Evolutionary conservation across 2,329 filamentous ascomycete genomes (phyloP), one percentile per base, ranked within the genome.

Genomic region (Ascomycota sp.): DNA sequence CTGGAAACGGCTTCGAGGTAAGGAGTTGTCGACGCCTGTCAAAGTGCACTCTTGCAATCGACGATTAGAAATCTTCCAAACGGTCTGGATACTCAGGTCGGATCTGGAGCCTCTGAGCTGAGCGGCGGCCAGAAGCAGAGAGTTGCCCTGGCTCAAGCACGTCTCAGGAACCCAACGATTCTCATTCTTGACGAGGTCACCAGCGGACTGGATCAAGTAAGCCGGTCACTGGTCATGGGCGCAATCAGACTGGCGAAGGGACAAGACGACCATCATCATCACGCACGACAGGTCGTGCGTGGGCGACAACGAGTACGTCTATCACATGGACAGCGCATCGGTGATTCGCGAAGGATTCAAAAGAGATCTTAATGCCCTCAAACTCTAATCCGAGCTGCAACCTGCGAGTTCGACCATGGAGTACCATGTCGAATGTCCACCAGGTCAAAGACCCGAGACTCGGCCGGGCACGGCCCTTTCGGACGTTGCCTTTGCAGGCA

Each of bases 211-310:
- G 86, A 95, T 41, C 68, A 73, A n/a, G 59, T 65, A 8, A 85
- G 66, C 32, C 66, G 75, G 35, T 54, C 54, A 0, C 50, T 72
- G 9, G 65, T 93, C 23, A 75, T 92, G 61, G 67, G 77, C 25
- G 69, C 73, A 0, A 75, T 94, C 30, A 64, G 44, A 63, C 13
- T 94, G 83, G 86, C 65, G 89, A 15, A 57, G 54, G 23, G 75
- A 67, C 0, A 89, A 80, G 46, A 94, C 85, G 0, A 95, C 86
- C 0, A 79, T 95, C 30, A 70, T 95, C 38, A 86, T 95, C 41
- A 94, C 89, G 0, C 86, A 95, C 43, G 82, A 95, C 38, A 65
- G 89, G 21, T 65, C 69, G 0, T 77, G 86, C 38, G 86, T 95
- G 8, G 48, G 55, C 4, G 54, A 69, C 0, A 48, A 71, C 0